Evolutionary conservation across 169 alveolate genomes (phyloP).

Genomic region (Theileria sp.): DNA sequence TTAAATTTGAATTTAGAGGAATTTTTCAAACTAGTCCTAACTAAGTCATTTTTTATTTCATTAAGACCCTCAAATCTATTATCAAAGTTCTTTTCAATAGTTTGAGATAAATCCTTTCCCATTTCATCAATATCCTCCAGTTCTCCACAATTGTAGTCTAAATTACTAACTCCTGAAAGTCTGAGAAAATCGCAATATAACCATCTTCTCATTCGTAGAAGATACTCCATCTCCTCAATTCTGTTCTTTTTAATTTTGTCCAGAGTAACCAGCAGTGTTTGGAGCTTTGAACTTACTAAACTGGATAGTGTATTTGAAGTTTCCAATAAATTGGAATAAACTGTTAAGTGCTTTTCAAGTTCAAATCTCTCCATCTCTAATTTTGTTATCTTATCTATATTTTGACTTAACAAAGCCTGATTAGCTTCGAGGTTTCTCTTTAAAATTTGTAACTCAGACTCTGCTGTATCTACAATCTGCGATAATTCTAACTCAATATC

Average conservation of each 20-base stretch:
- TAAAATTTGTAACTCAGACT: not conserved
- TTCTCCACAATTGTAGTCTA: constrained; percentile 55
- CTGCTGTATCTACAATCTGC: not conserved
- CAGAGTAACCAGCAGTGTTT: not conserved
- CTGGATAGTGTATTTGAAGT: constrained; percentile 39
- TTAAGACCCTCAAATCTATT: constrained; percentile 7
- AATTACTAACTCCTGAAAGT: constrained; percentile 18
- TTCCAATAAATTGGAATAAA: constrained; percentile 7
- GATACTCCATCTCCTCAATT: constrained; percentile 30
- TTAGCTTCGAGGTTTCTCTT: constrained; percentile 1
- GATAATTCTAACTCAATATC: constrained; percentile 17
- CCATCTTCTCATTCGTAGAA: constrained; percentile 38
- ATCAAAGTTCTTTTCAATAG: not conserved
- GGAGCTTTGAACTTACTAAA: constrained; percentile 15
- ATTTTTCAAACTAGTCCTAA: not conserved
- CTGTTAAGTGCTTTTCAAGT: not conserved
- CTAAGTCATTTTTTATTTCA: not conserved
- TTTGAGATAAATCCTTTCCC: constrained; percentile 27
- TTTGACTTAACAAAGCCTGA: not conserved
- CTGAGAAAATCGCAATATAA: constrained; percentile 47
- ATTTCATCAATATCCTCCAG: constrained; percentile 60
- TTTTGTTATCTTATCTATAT: constrained; percentile 10
- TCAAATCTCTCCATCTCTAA: not conserved
- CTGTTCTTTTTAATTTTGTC: not conserved
- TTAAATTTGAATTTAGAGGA: not conserved